These are phyloP conservation scores for Cyberlindnera bimundalis DNA, from an alignment of 805 yeast species.

Conservation along the genomic window DNA sequence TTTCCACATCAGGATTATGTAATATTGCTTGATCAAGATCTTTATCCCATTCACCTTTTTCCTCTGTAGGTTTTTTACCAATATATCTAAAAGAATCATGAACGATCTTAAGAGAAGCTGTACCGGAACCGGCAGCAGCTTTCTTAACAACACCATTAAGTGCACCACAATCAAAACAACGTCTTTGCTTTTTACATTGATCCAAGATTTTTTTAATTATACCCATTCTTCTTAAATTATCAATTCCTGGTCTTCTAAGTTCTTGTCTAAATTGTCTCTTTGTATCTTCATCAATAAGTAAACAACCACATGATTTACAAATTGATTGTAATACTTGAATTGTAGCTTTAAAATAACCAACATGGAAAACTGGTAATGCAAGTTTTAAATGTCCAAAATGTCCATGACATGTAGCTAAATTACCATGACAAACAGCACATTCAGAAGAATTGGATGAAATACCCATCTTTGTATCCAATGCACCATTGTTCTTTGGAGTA, in stretches of 20 bases:
- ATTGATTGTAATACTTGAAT: constrained; percentile 85
- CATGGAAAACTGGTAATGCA: constrained; percentile 95
- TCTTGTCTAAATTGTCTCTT: constrained; percentile 72
- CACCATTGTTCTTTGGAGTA: constrained; percentile 78
- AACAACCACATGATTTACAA: constrained; percentile 83
- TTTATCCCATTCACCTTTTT: constrained; percentile 81
- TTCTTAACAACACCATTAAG: constrained; percentile 96
- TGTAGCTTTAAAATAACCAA: constrained; percentile 92
- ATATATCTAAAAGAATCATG: constrained; percentile 96
- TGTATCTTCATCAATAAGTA: constrained; percentile 69
- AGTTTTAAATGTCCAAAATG: constrained; percentile 94
- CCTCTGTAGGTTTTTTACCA: constrained; percentile 85
- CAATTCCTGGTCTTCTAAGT: constrained; percentile 81
- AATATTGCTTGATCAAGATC: constrained; percentile 75
- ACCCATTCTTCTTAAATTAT: constrained; percentile 89
- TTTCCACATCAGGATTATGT: constrained; percentile 83
- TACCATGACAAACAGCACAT: constrained; percentile 90
- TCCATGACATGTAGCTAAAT: constrained; percentile 93
- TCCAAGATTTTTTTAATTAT: constrained; percentile 78
- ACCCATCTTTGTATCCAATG: constrained; percentile 92
- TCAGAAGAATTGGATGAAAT: constrained; percentile 81
- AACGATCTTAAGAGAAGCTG: constrained; percentile 90
- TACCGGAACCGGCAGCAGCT: constrained; percentile 87
- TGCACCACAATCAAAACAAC: constrained; percentile 84
- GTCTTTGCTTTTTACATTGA: constrained; percentile 92